phyloP scores from a whole-genome alignment of 352 stramenopile genomes.

The Globisporangium nagaii region DNA sequence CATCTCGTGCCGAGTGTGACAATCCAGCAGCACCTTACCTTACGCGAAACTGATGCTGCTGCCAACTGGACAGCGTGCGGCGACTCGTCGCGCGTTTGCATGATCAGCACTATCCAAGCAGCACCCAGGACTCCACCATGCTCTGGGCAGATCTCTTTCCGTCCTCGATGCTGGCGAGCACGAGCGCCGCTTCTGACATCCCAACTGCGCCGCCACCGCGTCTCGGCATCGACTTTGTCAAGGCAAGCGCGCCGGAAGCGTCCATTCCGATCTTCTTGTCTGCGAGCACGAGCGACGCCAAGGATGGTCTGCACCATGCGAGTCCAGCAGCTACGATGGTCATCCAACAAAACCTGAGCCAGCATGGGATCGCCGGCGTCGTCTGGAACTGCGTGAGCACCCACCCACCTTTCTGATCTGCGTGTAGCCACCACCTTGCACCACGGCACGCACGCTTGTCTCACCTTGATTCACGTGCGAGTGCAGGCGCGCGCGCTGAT shows the following conservation, averaged over 20 bases:
- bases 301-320: background rate
- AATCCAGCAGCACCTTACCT: background rate
- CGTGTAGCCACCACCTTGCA: too few relatives aligned
- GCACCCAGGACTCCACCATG: background rate
- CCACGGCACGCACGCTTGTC: slow-evolving; percentile 7
- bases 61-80: background rate
- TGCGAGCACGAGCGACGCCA: too few relatives aligned
- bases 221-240: slow-evolving; percentile 56
- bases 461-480: background rate
- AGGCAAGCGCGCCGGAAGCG: slow-evolving; percentile 38
- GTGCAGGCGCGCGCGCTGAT: slow-evolving; percentile 44
- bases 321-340: slow-evolving; percentile 4
- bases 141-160: slow-evolving; percentile 37
- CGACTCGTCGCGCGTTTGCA: background rate
- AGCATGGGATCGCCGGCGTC: slow-evolving; percentile 54
- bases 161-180: background rate
- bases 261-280: slow-evolving; percentile 20
- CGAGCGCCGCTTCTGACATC: background rate
- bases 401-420: too few relatives aligned
- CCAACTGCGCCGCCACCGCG: slow-evolving; percentile 5
- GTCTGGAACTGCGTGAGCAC: slow-evolving; percentile 79
- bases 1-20: background rate
- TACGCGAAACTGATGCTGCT: background rate
- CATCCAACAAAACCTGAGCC: slow-evolving; percentile 41
- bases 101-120: background rate